Conservation (phyloP, 225 moss, liverwort and hornwort species). For the Polytrichum commune region DNA sequence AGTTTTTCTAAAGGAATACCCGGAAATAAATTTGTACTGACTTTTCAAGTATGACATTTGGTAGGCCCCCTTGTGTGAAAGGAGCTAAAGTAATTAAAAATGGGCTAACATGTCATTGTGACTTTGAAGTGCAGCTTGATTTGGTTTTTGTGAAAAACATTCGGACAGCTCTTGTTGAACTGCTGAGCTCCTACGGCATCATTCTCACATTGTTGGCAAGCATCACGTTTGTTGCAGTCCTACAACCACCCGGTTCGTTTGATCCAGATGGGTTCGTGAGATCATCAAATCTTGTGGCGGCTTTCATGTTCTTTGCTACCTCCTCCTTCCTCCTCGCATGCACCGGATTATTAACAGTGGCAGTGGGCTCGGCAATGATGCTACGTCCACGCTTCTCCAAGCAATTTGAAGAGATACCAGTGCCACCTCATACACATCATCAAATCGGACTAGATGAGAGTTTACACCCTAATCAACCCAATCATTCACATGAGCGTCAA, state of each 20-base stretch:
- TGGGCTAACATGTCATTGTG: too few species aligned
- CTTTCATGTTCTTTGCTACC: background rate
- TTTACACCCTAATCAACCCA: too few species aligned
- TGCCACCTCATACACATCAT: background rate
- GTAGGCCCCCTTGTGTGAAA: too few species aligned
- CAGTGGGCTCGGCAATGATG: background rate
- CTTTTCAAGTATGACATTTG: too few species aligned
- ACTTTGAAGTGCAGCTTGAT: background rate
- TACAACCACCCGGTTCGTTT: slow-evolving; percentile 1
- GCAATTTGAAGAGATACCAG: background rate
- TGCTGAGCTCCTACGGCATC: background rate
- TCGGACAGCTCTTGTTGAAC: background rate
- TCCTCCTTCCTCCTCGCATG: background rate
- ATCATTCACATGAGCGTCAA: background rate
- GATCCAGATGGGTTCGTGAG: background rate
- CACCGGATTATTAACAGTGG: slow-evolving; percentile 2
- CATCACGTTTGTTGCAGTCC: background rate
- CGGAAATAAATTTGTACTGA: too few species aligned
- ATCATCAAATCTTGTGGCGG: background rate
- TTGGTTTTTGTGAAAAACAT: background rate
- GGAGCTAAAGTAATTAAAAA: too few species aligned
- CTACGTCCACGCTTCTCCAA: background rate
- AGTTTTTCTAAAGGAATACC: too few species aligned
- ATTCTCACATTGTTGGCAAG: background rate
- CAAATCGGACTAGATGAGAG: too few species aligned